phyloP scores from a whole-genome alignment of 129 eudicot species.

The Logfia minima region DNA sequence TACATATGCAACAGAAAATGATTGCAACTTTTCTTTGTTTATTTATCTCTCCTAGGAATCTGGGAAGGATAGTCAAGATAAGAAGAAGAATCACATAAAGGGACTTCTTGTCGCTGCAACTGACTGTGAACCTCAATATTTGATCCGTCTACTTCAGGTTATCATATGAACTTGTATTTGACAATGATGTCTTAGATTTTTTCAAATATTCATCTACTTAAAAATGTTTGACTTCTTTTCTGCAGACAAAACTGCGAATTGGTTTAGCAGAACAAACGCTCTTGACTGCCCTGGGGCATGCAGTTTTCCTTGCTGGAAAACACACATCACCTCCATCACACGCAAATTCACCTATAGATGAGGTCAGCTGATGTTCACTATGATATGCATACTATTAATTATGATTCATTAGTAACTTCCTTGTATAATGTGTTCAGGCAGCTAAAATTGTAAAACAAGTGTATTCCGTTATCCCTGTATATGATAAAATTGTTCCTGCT shows the following conservation, averaged over 20 bases:
- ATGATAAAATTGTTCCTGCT: constrained; percentile 80
- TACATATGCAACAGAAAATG: neutral
- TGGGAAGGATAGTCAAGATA: constrained; percentile 87
- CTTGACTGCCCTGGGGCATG: constrained; percentile 81
- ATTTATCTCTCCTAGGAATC: constrained; percentile 53
- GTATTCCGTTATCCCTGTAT: constrained; percentile 90
- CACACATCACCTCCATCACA: constrained; percentile 46
- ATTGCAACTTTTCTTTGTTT: constrained; percentile 2
- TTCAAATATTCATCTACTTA: constrained; percentile 21
- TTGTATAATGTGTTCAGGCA: constrained; percentile 44
- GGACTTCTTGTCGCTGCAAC: constrained; percentile 87
- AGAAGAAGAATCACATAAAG: constrained; percentile 84
- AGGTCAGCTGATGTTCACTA: constrained; percentile 40
- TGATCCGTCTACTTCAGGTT: constrained; percentile 96
- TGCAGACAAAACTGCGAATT: constrained; percentile 81
- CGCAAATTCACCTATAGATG: constrained; percentile 64
- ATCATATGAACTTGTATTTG: neutral
- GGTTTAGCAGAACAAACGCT: constrained; percentile 94
- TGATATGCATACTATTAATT: neutral
- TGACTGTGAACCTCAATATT: constrained; percentile 84
- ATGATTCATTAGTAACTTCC: neutral
- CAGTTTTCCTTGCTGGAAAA: constrained; percentile 63
- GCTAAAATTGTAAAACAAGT: constrained; percentile 90
- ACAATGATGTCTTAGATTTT: constrained; percentile 1
- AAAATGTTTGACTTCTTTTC: constrained; percentile 5